These are phyloP conservation scores for Durotheca rogersii DNA, from an alignment of 495 filamentous ascomycete genomes.

Conservation along the genomic window DNA sequence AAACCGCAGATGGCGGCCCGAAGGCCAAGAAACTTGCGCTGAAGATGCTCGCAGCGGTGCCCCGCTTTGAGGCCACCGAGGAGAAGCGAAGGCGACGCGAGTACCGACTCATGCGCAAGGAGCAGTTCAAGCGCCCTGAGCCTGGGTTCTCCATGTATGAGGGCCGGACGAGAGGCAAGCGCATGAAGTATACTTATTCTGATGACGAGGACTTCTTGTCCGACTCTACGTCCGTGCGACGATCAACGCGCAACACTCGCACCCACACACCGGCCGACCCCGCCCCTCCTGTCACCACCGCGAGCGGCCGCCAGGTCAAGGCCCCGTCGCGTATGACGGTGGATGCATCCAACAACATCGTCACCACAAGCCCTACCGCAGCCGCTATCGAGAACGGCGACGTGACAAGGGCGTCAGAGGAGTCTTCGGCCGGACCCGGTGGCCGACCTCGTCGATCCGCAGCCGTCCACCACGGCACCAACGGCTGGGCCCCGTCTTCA, in stretches of 20 bases:
- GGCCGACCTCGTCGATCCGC: constrained; percentile 44
- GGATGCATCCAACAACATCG: constrained; percentile 54
- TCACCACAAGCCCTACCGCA: constrained; percentile 38
- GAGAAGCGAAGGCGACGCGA: constrained; percentile 94
- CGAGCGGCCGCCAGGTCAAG: constrained; percentile 85
- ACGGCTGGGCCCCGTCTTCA: constrained; percentile 55
- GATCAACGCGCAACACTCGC: constrained; percentile 74
- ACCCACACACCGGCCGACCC: constrained; percentile 69
- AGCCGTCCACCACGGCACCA: constrained; percentile 44
- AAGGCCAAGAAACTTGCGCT: constrained; percentile 74
- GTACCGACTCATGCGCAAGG: constrained; percentile 82
- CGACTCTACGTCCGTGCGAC: constrained; percentile 63
- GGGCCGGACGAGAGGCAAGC: constrained; percentile 92
- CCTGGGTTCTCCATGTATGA: constrained; percentile 92
- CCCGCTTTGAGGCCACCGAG: constrained; percentile 92
- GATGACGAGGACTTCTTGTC: constrained; percentile 79
- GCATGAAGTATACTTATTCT: constrained; percentile 92
- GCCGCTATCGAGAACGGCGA: constrained; percentile 40
- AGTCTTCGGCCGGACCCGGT: constrained; percentile 30
- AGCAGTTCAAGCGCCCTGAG: constrained; percentile 83
- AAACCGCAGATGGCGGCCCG: constrained; percentile 70
- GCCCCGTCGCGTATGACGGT: constrained; percentile 77
- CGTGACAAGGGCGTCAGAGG: constrained; percentile 33
- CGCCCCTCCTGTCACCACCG: constrained; percentile 76
- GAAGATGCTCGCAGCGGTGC: constrained; percentile 76